A percentile compares a stretch with the other conserved stretches of the same genome.
phyloP scores from a whole-genome alignment of 306 rosid genomes.

The Quercus ilex region DNA sequence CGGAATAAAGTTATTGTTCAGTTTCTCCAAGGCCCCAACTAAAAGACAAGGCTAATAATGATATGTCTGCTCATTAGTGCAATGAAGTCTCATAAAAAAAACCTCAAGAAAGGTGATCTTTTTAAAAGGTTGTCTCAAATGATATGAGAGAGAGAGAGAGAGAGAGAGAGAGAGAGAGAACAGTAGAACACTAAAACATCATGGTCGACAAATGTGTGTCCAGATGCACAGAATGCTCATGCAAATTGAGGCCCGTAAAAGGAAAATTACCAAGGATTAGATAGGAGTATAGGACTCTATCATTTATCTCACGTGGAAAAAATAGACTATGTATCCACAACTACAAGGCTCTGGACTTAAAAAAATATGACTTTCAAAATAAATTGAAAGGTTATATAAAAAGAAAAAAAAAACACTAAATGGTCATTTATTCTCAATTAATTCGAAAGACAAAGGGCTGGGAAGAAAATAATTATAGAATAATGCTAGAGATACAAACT shows the following conservation, averaged over 20 bases:
- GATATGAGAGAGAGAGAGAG: not conserved
- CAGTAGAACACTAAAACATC: too few relatives aligned
- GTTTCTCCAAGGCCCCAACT: slow-evolving; percentile 2
- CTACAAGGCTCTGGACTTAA: too few relatives aligned
- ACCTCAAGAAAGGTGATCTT: slow-evolving; percentile 2
- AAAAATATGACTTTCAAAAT: too few relatives aligned
- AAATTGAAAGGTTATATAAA: too few relatives aligned
- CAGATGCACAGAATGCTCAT: not conserved
- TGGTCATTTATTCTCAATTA: too few relatives aligned
- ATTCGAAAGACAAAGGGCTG: too few relatives aligned
- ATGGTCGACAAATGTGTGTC: not conserved
- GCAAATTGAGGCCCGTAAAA: not conserved
- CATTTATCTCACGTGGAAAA: not conserved
- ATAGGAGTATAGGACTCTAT: not conserved
- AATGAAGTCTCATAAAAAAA: slow-evolving; percentile 12
- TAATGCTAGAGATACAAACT: too few relatives aligned
- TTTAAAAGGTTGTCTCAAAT: slow-evolving; percentile 11
- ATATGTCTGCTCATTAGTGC: slow-evolving; percentile 31
- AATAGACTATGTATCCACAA: too few relatives aligned
- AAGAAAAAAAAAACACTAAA: not conserved
- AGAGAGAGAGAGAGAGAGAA: not conserved
- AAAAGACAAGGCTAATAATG: slow-evolving; percentile 24
- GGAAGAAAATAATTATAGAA: too few relatives aligned
- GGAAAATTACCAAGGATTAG: not conserved
- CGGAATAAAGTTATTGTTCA: not conserved